Base-by-base conservation (phyloP, 176 grass and related monocot genomes). In the Lolium rigidum region DNA sequence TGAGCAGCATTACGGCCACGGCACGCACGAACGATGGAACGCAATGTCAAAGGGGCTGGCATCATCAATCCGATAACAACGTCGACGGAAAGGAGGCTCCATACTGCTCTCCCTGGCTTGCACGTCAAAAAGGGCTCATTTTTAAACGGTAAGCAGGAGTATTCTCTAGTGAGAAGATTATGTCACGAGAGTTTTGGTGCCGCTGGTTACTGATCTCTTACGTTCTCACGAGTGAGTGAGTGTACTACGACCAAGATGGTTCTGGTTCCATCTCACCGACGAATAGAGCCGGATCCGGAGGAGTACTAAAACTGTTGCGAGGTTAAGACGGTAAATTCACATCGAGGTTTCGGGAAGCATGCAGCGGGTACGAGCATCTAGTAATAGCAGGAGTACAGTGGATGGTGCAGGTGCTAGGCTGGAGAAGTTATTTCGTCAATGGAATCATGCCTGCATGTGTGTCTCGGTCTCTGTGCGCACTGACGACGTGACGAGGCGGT, bases 1-100 rank as follows among this genome's bases (percentile, higher is more conserved):
- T 52, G 11, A 52, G 72, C 54, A 24, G 60, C 60, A 49, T 80
- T 80, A 50, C 78, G 78, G 60, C 20, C 60, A 80, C 43, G 78
- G 60, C 78, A 80, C 78, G 60, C 0, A 13, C 43, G 18, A 2
- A 1, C 7, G 46, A 47, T 9, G 46, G 46, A 47, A 47, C 46
- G 46, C 46, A 44, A 18, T 35, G 60, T 61, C 58, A 61, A 43
- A 44, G 68, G 38, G 4, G n/a, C 20, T 72, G 2, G 69, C 68
- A 18, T 71, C 69, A 0, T 22, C 58, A 8, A 10, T 2, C 43
- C 0, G 70, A 73, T 46, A 73, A 22, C 70, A 25, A 73, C 70
- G 70, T 49, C 67, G 7, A 67, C 46, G 46, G 46, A 52, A 14
- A 14, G 3, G 50, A 52, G 14, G 6, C 8, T 28, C 15, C 10